A percentile compares a stretch with the other conserved stretches of the same genome.
Evolutionary conservation across 2,329 filamentous ascomycete genomes (phyloP).

Genomic region (Fusarium chaquense): DNA sequence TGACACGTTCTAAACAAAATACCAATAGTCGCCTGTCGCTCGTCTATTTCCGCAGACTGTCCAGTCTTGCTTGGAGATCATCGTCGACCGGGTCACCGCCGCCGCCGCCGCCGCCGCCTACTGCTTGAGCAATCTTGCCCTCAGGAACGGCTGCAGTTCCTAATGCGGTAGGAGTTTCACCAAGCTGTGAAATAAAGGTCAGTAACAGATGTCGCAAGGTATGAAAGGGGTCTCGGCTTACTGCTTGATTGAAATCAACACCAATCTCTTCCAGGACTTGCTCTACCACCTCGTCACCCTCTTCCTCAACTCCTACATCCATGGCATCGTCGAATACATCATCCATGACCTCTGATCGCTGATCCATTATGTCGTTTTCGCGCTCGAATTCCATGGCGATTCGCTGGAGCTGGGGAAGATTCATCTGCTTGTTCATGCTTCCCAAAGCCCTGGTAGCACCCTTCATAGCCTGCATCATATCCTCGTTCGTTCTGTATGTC

Average conservation of each 20-base stretch:
- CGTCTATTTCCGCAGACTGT: slow-evolving; percentile 77
- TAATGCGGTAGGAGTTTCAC: slow-evolving; percentile 88
- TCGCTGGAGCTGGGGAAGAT: slow-evolving; percentile 91
- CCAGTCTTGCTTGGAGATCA: slow-evolving; percentile 91
- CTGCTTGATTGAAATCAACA: slow-evolving; percentile 88
- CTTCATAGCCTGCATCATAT: slow-evolving; percentile 99
- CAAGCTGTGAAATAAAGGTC: slow-evolving; percentile 70
- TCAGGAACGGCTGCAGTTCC: slow-evolving; percentile 80
- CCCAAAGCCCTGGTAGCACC: slow-evolving; percentile 92
- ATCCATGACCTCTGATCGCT: slow-evolving; percentile 99
- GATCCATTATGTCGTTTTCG: slow-evolving; percentile 99
- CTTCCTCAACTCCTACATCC: slow-evolving; percentile 89
- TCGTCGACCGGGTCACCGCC: slow-evolving; percentile 78
- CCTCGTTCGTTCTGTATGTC: slow-evolving; percentile 98
- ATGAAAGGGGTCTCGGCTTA: slow-evolving; percentile 61
- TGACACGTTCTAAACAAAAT: not conserved
- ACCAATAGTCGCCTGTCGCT: not conserved
- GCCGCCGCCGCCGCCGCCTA: slow-evolving; percentile 72
- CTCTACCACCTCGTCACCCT: slow-evolving; percentile 96
- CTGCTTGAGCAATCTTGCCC: slow-evolving; percentile 84
- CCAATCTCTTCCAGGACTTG: slow-evolving; percentile 98
- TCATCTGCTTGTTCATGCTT: slow-evolving; percentile 98
- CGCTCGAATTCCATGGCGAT: slow-evolving; percentile 99
- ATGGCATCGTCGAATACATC: slow-evolving; percentile 98
- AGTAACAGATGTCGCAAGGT: slow-evolving; percentile 41